Evolutionary conservation across 202 grass and related monocot genomes (phyloP).

Genomic region (Schoenoplectus tabernaemontani): DNA sequence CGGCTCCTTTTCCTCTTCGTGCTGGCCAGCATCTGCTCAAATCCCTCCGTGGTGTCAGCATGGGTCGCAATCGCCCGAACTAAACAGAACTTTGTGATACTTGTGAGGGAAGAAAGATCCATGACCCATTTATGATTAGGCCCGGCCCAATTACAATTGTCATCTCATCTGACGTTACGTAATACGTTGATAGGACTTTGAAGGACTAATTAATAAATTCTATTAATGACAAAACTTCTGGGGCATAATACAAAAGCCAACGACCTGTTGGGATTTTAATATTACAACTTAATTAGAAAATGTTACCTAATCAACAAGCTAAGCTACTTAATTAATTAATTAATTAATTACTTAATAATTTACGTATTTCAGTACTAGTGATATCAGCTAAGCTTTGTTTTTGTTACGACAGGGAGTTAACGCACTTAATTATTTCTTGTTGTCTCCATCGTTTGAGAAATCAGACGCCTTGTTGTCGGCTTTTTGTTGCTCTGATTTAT

Average conservation of each 20-base stretch:
- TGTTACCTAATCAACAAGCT: slow-evolving; percentile 7
- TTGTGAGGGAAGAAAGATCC: neutral
- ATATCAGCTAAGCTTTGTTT: neutral
- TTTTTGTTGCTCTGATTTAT: neutral
- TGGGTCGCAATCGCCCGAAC: slow-evolving; percentile 26
- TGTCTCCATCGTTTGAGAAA: neutral
- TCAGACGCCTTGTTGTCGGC: neutral
- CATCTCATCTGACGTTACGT: no score
- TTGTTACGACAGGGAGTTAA: neutral
- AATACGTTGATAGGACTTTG: no score
- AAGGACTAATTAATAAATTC: no score
- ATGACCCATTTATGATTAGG: no score
- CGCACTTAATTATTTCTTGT: neutral
- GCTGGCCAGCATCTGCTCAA: slow-evolving; percentile 58
- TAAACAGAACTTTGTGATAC: neutral
- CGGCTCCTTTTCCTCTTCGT: slow-evolving; percentile 74
- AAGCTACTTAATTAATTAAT: neutral
- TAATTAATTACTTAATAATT: no score
- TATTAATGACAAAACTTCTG: neutral
- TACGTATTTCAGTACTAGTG: neutral
- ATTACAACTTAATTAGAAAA: neutral
- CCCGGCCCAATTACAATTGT: no score
- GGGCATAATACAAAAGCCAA: neutral
- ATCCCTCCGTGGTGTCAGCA: slow-evolving; percentile 36
- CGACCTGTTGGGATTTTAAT: neutral